A percentile compares a stretch with the other conserved stretches of the same genome.
Evolutionary conservation across 805 yeast genomes (phyloP).

Genomic region (Brettanomyces nanus): DNA sequence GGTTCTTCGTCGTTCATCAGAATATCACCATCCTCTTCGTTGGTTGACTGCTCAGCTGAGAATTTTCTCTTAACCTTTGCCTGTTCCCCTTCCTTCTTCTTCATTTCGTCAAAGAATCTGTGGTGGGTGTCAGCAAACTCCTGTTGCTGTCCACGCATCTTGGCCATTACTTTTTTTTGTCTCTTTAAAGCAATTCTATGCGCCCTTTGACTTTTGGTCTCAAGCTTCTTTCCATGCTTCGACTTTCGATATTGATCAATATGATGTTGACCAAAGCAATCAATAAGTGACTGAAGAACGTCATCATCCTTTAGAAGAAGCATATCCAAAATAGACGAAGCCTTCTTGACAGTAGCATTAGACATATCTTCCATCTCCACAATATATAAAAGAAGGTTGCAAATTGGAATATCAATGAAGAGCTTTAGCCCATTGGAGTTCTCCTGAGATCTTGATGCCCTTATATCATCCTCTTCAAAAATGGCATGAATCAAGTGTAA

Average conservation of each 20-base stretch:
- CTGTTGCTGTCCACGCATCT: conserved; percentile 48
- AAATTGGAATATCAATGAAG: conserved; percentile 47
- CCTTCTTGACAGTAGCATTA: conserved; percentile 40
- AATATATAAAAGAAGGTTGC: conserved; percentile 46
- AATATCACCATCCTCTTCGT: background rate
- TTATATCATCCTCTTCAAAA: conserved; percentile 29
- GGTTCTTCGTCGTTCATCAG: conserved; percentile 9
- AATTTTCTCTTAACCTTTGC: background rate
- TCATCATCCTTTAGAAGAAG: conserved; percentile 41
- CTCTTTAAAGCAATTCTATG: conserved; percentile 54
- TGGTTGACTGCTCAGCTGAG: background rate
- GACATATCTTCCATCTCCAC: conserved; percentile 42
- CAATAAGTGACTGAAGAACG: conserved; percentile 42
- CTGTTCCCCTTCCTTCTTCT: conserved; percentile 4
- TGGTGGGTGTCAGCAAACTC: conserved; percentile 35
- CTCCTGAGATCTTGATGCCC: conserved; percentile 28
- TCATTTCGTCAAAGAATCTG: conserved; percentile 14
- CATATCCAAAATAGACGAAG: conserved; percentile 45
- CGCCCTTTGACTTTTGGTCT: conserved; percentile 47
- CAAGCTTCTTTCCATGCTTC: conserved; percentile 34
- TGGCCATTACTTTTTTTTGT: conserved; percentile 52
- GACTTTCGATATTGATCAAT: conserved; percentile 42
- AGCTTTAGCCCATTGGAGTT: conserved; percentile 24
- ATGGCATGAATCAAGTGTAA: conserved; percentile 62
- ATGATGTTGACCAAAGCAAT: conserved; percentile 50